Evolutionary conservation across 2,329 filamentous ascomycete species (phyloP).

Genomic region (Seiridium unicorne): DNA sequence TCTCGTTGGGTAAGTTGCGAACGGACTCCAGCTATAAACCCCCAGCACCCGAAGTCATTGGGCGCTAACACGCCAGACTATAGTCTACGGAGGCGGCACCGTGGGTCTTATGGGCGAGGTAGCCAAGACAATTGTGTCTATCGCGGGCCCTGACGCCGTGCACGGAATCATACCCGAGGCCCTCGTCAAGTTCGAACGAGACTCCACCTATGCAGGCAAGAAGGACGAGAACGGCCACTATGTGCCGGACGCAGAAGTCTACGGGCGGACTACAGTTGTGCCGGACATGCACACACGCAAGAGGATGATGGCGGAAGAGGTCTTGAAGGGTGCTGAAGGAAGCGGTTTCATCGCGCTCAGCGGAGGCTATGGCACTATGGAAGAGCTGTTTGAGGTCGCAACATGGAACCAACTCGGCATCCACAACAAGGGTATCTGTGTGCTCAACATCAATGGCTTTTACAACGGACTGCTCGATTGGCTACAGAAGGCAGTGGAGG

Average conservation of each 20-base stretch:
- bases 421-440: conserved; percentile 73
- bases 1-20: conserved; percentile 61
- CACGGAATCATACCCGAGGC: conserved; percentile 93
- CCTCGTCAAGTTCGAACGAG: conserved; percentile 75
- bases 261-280: conserved; percentile 84
- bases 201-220: conserved; percentile 50
- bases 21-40: not conserved
- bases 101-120: conserved; percentile 95
- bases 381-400: conserved; percentile 88
- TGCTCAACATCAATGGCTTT: conserved; percentile 87
- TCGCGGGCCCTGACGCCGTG: conserved; percentile 77
- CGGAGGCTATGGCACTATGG: conserved; percentile 88
- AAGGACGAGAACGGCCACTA: conserved; percentile 48
- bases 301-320: conserved; percentile 86
- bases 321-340: conserved; percentile 77
- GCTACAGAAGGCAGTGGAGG: conserved; percentile 72
- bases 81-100: conserved; percentile 92
- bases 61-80: not conserved
- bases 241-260: conserved; percentile 63
- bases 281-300: conserved; percentile 97
- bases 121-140: conserved; percentile 78
- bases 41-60: not conserved
- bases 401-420: conserved; percentile 98
- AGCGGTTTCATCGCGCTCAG: conserved; percentile 86
- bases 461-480: conserved; percentile 85